A percentile compares a stretch with the other conserved stretches of the same genome.
Evolutionary conservation across 2,329 filamentous ascomycete species (phyloP).

Genomic region (Cordyceps cateniannulata): DNA sequence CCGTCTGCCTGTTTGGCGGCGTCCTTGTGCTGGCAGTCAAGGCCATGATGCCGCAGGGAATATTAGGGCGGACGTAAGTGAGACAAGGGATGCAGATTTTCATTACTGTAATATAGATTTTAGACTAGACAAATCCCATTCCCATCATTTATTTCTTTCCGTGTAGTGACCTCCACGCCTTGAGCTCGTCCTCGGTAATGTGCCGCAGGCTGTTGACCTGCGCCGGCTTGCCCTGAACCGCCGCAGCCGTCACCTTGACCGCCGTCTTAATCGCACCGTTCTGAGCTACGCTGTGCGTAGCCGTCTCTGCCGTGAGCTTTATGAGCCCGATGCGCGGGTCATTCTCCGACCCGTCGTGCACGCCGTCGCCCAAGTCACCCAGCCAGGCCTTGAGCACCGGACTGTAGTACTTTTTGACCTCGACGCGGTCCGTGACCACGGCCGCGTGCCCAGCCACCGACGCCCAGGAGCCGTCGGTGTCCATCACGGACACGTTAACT

Average conservation of each 20-base stretch:
- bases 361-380: constrained; percentile 76
- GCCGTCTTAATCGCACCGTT: constrained; percentile 58
- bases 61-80: constrained; percentile 17
- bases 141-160: not conserved
- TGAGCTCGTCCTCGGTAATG: constrained; percentile 59
- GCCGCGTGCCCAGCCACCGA: constrained; percentile 69
- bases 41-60: constrained; percentile 13
- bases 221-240: constrained; percentile 64
- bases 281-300: constrained; percentile 61
- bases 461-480: constrained; percentile 73
- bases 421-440: constrained; percentile 61
- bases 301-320: constrained; percentile 64
- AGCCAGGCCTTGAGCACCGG: constrained; percentile 74
- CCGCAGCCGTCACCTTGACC: constrained; percentile 68
- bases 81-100: not conserved
- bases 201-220: constrained; percentile 71
- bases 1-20: constrained; percentile 17
- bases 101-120: not conserved
- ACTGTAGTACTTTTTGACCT: constrained; percentile 70
- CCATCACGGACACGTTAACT: constrained; percentile 67
- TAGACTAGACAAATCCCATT: not conserved
- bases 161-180: constrained; percentile 43
- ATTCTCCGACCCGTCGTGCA: constrained; percentile 72
- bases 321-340: constrained; percentile 82
- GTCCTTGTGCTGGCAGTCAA: constrained; percentile 16